Evolutionary conservation across 2,329 filamentous ascomycete genomes (phyloP).

Genomic region (Beauveria rudraprayagi): DNA sequence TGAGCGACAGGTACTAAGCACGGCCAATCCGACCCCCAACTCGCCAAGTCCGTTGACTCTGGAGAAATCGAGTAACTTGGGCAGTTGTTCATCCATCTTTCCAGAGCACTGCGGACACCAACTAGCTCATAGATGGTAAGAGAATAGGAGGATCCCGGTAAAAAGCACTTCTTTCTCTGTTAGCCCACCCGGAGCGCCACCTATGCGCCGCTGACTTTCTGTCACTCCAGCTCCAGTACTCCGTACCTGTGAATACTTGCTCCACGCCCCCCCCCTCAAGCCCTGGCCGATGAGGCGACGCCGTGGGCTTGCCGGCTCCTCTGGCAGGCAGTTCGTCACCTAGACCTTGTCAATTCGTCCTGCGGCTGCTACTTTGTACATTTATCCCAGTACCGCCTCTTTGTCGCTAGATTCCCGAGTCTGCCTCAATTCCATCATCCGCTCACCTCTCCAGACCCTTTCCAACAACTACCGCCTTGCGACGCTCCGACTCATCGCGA

Average conservation of each 20-base stretch:
- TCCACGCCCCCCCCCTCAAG: neutral
- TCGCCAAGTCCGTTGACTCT: neutral
- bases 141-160: neutral
- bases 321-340: neutral
- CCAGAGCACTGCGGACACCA: neutral
- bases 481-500: neutral
- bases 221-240: no score
- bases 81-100: neutral
- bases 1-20: neutral
- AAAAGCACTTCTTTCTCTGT: neutral
- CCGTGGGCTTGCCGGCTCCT: neutral
- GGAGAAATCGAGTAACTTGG: neutral
- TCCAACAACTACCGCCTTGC: neutral
- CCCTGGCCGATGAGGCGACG: neutral
- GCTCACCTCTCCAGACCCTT: neutral
- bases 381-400: neutral
- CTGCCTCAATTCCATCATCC: neutral
- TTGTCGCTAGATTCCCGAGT: neutral
- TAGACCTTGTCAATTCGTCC: slow-evolving; percentile 1
- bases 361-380: neutral
- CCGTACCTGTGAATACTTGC: no score
- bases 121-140: neutral
- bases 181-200: neutral
- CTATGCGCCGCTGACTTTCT: neutral
- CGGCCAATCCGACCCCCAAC: neutral